A percentile compares a stretch with the other conserved stretches of the same genome.
These are phyloP conservation scores for Linum trigynum DNA, from an alignment of 345 rosid genomes.

Conservation along the genomic window DNA sequence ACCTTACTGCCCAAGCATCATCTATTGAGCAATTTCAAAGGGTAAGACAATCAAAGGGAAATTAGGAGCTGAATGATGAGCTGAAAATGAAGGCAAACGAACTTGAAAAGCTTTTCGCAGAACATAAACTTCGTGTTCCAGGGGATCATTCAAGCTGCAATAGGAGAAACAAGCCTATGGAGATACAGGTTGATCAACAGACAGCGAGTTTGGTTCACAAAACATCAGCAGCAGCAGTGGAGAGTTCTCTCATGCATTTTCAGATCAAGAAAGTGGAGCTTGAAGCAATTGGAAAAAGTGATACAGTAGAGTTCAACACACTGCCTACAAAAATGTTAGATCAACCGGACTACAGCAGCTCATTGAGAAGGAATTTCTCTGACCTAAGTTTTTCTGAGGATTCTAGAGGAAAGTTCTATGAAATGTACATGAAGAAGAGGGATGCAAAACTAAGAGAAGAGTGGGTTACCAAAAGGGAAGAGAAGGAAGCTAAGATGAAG, in stretches of 20 bases:
- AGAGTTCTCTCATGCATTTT: not conserved
- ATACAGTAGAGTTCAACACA: conserved; percentile 15
- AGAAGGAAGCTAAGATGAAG: conserved; percentile 81
- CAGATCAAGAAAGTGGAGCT: not conserved
- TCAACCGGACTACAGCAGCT: conserved; percentile 34
- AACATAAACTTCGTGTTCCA: conserved; percentile 80
- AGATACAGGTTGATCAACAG: conserved; percentile 17
- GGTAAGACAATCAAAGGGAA: conserved; percentile 71
- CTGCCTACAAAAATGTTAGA: conserved; percentile 36
- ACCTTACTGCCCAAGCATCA: conserved; percentile 4
- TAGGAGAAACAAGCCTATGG: conserved; percentile 57
- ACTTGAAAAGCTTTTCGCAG: conserved; percentile 87
- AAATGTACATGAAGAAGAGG: conserved; percentile 75
- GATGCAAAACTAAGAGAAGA: conserved; percentile 79
- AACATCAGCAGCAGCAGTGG: not conserved
- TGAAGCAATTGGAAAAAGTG: not conserved
- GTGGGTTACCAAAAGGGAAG: conserved; percentile 53
- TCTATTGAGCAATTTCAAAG: conserved; percentile 58
- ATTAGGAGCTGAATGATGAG: conserved; percentile 81
- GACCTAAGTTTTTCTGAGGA: conserved; percentile 50
- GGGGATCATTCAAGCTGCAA: conserved; percentile 62
- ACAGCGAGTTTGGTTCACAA: not conserved
- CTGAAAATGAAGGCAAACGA: conserved; percentile 78
- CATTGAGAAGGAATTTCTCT: conserved; percentile 43
- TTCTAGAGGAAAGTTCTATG: conserved; percentile 70